Base-by-base conservation (phyloP, 1,139 yeast species). In the Candida sp. region DNA sequence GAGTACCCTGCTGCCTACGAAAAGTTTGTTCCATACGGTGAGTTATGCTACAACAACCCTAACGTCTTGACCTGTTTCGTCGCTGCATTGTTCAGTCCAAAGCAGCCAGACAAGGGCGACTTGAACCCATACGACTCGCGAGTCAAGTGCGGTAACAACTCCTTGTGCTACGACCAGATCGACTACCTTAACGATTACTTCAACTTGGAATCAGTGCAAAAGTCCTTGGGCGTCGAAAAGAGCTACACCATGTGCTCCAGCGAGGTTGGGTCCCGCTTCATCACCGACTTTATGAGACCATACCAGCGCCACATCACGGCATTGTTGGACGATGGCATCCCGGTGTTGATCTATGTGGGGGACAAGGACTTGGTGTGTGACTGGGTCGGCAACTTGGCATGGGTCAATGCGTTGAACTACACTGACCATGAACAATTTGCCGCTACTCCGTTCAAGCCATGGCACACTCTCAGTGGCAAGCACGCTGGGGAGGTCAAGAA, bases 111-210 rank as follows among this genome's bases (percentile, higher is more conserved):
- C 41, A 37, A 33, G 23, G 61, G 60, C 11, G 98, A 98, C 40
- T 84, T 87, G 67, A 93, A 94, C 65, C 96, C 92, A 44, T 94
- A 94, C 69, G 98, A 94, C 65, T 88, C 94, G 61, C 85, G 98
- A 71, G 84, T 81, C 63, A 79, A 80, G 67, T 94, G 99, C 72
- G 78, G 73, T 34, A 91, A 86, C 58, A 85, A 86, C 54, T 85
- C 85, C 45, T 74, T 81, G 47, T 93, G 98, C 72, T 93, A 94
- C 57, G 53, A 53, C n/a, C 66, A 59, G 44, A 61, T 68, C 62
- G 57, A 58, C 42, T 67, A 63, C 48, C 52, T 70, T 46, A 69
- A 67, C 35, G 72, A 70, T 31, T 72, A 63, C 58, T 69, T 72
- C 56, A 71, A 72, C 52, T 58, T 56, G 35, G 69, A 64, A 34